Percentiles rank a stretch among this genome's conserved stretches.
These are phyloP conservation scores for Rosa multiflora DNA, from an alignment of 306 rosid species.

Conservation along the genomic window DNA sequence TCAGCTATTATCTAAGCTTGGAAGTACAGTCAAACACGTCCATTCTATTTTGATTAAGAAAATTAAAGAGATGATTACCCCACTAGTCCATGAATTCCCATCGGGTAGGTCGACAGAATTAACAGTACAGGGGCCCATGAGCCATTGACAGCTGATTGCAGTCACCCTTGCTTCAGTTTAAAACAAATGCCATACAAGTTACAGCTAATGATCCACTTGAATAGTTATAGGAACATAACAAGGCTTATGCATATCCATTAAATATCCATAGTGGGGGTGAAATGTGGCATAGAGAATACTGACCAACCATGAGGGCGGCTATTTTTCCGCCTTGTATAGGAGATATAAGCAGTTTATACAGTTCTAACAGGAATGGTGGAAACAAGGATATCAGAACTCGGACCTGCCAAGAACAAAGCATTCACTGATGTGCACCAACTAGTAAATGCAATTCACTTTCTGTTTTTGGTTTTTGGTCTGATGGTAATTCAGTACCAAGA, in stretches of 20 bases:
- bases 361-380: slow-evolving; percentile 82
- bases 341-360: slow-evolving; percentile 60
- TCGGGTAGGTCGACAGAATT: slow-evolving; percentile 66
- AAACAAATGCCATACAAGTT: neutral
- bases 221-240: neutral
- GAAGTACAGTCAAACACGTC: neutral
- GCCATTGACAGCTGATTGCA: slow-evolving; percentile 90
- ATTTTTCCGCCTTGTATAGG: slow-evolving; percentile 81
- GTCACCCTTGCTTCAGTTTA: slow-evolving; percentile 86
- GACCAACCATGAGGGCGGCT: slow-evolving; percentile 92
- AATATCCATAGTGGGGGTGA: neutral
- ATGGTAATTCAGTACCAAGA: neutral
- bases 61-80: slow-evolving; percentile 46
- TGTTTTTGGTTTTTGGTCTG: neutral
- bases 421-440: neutral
- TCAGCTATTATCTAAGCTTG: neutral
- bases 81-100: slow-evolving; percentile 69
- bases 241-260: neutral
- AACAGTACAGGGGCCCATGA: slow-evolving; percentile 79
- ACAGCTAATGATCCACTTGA: neutral
- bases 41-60: neutral
- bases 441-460: neutral
- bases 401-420: slow-evolving; percentile 39
- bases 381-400: slow-evolving; percentile 68
- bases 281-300: slow-evolving; percentile 28